phyloP scores from a whole-genome alignment of 108 stramenopile genomes.

The Cyclotella cryptica region DNA sequence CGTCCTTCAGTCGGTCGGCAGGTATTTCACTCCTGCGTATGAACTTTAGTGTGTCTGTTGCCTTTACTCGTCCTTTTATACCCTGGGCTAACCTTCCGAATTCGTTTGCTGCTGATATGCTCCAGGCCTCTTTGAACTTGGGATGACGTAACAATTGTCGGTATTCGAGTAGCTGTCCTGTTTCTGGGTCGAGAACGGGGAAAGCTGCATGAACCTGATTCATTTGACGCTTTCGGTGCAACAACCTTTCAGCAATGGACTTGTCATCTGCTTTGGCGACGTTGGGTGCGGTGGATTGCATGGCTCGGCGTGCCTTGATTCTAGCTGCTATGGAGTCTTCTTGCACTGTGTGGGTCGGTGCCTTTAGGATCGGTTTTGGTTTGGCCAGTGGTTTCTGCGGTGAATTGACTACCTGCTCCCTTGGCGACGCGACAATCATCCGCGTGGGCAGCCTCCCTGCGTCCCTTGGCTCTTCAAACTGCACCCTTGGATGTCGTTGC shows the following conservation, averaged over 20 bases:
- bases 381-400: slow-evolving; percentile 1
- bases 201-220: background rate
- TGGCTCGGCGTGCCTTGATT: slow-evolving; percentile 6
- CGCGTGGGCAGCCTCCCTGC: background rate
- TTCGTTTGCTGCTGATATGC: slow-evolving; percentile 6
- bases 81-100: slow-evolving; percentile 10
- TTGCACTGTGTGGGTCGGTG: slow-evolving; percentile 8
- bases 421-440: slow-evolving; percentile 24
- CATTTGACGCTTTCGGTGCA: background rate
- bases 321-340: slow-evolving; percentile 9
- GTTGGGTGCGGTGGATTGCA: background rate
- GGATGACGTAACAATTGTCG: slow-evolving; percentile 2
- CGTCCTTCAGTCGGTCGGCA: slow-evolving; percentile 24
- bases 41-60: slow-evolving; percentile 47
- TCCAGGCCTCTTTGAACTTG: slow-evolving; percentile 17
- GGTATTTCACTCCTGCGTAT: slow-evolving; percentile 40
- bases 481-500: slow-evolving; percentile 9
- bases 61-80: slow-evolving; percentile 10
- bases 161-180: slow-evolving; percentile 23
- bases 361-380: slow-evolving; percentile 10
- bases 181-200: slow-evolving; percentile 22
- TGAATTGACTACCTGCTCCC: slow-evolving; percentile 8
- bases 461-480: slow-evolving; percentile 2
- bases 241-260: slow-evolving; percentile 11
- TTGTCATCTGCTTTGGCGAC: slow-evolving; percentile 9